These are phyloP conservation scores for Pseudodiploospora longispora DNA, from an alignment of 2,329 filamentous ascomycete species.

Conservation along the genomic window DNA sequence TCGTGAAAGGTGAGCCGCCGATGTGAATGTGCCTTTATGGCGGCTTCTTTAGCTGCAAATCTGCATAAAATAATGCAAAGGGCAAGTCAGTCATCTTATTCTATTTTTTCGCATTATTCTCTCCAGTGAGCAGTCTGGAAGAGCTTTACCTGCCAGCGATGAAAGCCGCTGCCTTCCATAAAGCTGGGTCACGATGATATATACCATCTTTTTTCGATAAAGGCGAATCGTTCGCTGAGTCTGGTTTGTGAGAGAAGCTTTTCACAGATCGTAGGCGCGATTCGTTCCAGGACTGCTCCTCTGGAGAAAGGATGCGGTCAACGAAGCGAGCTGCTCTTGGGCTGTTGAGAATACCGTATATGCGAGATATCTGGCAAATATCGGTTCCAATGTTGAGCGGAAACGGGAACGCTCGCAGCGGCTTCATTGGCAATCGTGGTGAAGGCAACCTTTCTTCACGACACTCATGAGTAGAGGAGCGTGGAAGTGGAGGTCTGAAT, in stretches of 20 bases:
- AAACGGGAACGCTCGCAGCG: constrained; percentile 48
- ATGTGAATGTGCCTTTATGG: constrained; percentile 62
- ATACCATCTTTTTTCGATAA: neutral
- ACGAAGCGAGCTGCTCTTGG: constrained; percentile 37
- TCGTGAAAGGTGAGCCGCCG: constrained; percentile 53
- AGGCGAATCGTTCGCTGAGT: no score
- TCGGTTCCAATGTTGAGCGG: constrained; percentile 68
- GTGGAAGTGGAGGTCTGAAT: no score
- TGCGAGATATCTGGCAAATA: constrained; percentile 62
- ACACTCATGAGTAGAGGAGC: no score
- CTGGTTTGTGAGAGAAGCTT: no score
- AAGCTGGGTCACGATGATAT: constrained; percentile 10
- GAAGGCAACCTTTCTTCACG: no score
- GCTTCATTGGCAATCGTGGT: constrained; percentile 18
- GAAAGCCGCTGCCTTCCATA: constrained; percentile 29
- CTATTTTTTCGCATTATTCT: neutral
- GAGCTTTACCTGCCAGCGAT: constrained; percentile 26
- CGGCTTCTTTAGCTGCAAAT: constrained; percentile 68
- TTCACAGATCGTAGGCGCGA: constrained; percentile 8
- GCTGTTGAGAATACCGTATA: constrained; percentile 48
- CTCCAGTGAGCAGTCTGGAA: neutral
- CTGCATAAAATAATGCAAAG: constrained; percentile 23
- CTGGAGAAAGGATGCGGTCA: constrained; percentile 35
- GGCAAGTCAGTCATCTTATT: neutral
- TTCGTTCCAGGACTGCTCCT: constrained; percentile 21